Evolutionary conservation across 768 basidiomycete genomes (phyloP), one percentile per base, ranked within the genome.

Genomic region (Tricholoma furcatifolium): DNA sequence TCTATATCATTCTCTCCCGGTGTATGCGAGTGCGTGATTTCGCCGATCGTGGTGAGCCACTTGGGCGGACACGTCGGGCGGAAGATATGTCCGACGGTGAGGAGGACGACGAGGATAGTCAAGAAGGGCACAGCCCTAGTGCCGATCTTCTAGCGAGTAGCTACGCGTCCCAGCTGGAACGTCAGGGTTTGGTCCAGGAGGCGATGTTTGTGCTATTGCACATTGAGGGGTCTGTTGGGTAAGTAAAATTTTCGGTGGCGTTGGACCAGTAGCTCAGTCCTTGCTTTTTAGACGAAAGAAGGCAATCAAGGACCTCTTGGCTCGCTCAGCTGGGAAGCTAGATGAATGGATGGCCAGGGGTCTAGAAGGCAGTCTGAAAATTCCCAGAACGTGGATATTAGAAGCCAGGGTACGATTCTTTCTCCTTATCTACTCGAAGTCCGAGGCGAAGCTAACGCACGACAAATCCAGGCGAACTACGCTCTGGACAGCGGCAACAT

Each of bases 131-230:
- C 24, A 54, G 53, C 17, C 84, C 85, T 6, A 86, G 79, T 45
- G 94, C 94, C 2, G 93, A 98, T 70, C 65, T 85, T 32, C 69
- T 98, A 23, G 86, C 93, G 7, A 87, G 83, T 56, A 83, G 81
- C 50, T 99, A 96, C 65, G 95, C 95, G 0, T 76, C 82, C 44
- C 91, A 97, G 66, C 71, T 99, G 56, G 96, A 98, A 70, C 77
- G 78, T 47, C 70, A 81, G 51, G 93, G 87, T 15, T 76, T 88
- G 78, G 80, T 95, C 60, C 86, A 91, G 62, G 90, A 93, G 68
- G 89, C 93, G 4, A 79, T 82, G 2, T 98, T 98, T 63, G 91
- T 98, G 4, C 72, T 97, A 53, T 72, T 98, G 50, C 94, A 98
- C 67, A 71, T 98, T 9, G 91, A 96, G 65, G 83, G 86, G 18